Base-by-base conservation (phyloP, 169 alveolate species). In the Plasmodium blacklocki region DNA sequence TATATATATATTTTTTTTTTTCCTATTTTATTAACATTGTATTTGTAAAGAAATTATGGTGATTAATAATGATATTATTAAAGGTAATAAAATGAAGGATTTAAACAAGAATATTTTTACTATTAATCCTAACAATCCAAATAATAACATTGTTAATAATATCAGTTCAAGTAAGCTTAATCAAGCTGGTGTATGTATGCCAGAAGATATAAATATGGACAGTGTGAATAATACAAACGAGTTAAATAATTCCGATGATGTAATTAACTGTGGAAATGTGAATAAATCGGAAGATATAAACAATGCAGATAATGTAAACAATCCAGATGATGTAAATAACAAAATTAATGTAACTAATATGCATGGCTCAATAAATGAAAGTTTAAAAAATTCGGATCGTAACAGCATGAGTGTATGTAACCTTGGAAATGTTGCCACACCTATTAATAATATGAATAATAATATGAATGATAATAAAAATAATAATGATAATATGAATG, bases 21-120 rank as follows among this genome's bases (percentile, higher is more conserved):
- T 39, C 6, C 45, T 68, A 4, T 45, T 45, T 47, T 67, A 15
- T 15, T 68, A 11, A 70, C 49, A 11, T 60, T 60, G n/a, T 8
- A 1, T 21, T 23, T 54, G 29, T 43, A 6, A 78, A 78, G 56
- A 6, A 78, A 78, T 29, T 39, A 78, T 78, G 89, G 59, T 78
- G 70, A 78, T 56, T 45, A 67, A 66, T 63, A 59, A 78, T 54
- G 89, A 71, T 23, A 64, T 78, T 5, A 39, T 47, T 43, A 78
- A 58, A 50, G 71, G 78, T 12, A 50, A 78, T 39, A 78, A 78
- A 59, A 70, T 78, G 78, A 66, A 66, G 39, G 66, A 64, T 23
- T 11, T 32, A 23, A 64, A 39, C 18, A 39, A 23, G 2, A 39
- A 18, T 26, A 64, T 29, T 64, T 29, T 26, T 23, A 0, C 26